phyloP scores from a whole-genome alignment of 2,329 filamentous ascomycete species.

The Fusarium tricinctum region DNA sequence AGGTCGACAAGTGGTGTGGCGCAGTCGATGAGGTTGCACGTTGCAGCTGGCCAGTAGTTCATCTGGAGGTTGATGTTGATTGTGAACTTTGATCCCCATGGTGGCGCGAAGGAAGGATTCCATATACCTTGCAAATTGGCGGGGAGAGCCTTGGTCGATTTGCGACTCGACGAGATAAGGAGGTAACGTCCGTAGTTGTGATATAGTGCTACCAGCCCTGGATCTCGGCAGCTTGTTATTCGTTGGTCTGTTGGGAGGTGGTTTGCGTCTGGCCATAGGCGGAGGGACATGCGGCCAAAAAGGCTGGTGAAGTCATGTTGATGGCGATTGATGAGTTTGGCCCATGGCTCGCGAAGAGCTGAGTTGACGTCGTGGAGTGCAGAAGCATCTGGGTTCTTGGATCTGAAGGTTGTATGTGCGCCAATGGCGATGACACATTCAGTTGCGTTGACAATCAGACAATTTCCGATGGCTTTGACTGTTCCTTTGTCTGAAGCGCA shows the following conservation, averaged over 20 bases:
- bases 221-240: slow-evolving; percentile 38
- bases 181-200: slow-evolving; percentile 54
- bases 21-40: slow-evolving; percentile 55
- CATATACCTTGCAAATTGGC: slow-evolving; percentile 56
- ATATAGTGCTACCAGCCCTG: slow-evolving; percentile 48
- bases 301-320: slow-evolving; percentile 39
- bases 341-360: slow-evolving; percentile 41
- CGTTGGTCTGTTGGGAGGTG: slow-evolving; percentile 43
- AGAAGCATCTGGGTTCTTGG: slow-evolving; percentile 28
- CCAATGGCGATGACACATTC: slow-evolving; percentile 41
- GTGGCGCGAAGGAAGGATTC: slow-evolving; percentile 51
- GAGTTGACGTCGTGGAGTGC: slow-evolving; percentile 45
- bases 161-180: slow-evolving; percentile 48
- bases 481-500: slow-evolving; percentile 9
- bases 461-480: slow-evolving; percentile 38
- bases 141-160: slow-evolving; percentile 46
- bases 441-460: slow-evolving; percentile 18
- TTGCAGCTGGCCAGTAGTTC: slow-evolving; percentile 63
- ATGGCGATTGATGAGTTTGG: slow-evolving; percentile 23
- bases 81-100: slow-evolving; percentile 64
- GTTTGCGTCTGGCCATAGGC: slow-evolving; percentile 42
- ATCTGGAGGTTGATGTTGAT: slow-evolving; percentile 68
- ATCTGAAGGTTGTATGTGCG: slow-evolving; percentile 46
- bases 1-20: slow-evolving; percentile 58
- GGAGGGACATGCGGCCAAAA: slow-evolving; percentile 34